Percentiles rank a stretch among this genome's conserved stretches.
Conservation (phyloP, 192 early-diverging fungal species). For the Podochytrium sp. region DNA sequence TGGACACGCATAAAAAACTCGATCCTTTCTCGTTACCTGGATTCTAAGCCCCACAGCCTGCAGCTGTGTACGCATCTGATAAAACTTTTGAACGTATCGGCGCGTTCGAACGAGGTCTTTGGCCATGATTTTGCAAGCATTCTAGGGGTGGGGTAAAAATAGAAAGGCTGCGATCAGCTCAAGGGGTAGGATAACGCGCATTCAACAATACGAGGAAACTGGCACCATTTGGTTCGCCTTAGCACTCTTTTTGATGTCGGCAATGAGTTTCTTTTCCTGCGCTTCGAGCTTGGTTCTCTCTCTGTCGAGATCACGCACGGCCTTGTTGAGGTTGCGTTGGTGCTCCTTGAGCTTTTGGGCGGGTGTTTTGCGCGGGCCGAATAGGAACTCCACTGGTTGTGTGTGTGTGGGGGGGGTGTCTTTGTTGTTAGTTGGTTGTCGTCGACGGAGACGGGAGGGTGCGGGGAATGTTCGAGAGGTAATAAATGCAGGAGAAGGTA, state of each 20-base stretch:
- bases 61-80: slow-evolving; percentile 92
- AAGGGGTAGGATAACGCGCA: too few species aligned
- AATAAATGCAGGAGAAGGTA: too few species aligned
- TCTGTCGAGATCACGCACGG: slow-evolving; percentile 90
- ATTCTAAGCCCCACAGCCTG: slow-evolving; percentile 88
- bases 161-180: background rate
- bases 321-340: slow-evolving; percentile 83
- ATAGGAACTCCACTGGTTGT: slow-evolving; percentile 48
- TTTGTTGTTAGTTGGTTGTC: too few species aligned
- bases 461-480: too few species aligned
- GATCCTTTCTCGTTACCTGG: too few species aligned
- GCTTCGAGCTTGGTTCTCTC: slow-evolving; percentile 86
- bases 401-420: background rate
- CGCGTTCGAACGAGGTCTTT: slow-evolving; percentile 96
- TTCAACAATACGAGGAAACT: background rate
- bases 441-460: too few species aligned
- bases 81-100: slow-evolving; percentile 93
- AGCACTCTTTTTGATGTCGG: slow-evolving; percentile 90
- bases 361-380: slow-evolving; percentile 72
- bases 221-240: slow-evolving; percentile 89
- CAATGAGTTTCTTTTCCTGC: slow-evolving; percentile 94
- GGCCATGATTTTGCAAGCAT: slow-evolving; percentile 87
- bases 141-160: background rate
- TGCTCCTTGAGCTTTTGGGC: slow-evolving; percentile 91
- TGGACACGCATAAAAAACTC: too few species aligned